phyloP scores from a whole-genome alignment of 2,329 filamentous ascomycete species.

The Cladosporium oxysporum region DNA sequence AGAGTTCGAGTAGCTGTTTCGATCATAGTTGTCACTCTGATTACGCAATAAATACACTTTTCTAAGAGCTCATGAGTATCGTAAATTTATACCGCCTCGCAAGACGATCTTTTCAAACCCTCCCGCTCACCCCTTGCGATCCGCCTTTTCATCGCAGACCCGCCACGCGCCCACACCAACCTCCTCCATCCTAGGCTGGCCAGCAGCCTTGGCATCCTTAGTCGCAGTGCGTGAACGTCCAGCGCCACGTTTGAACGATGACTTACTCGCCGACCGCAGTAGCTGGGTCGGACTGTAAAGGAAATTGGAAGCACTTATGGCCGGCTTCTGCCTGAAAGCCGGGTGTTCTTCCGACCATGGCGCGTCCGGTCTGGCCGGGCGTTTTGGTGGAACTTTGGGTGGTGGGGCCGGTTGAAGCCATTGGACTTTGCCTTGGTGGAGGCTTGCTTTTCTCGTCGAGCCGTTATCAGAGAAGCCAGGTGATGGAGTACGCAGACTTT shows the following conservation, averaged over 20 bases:
- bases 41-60: not conserved
- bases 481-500: not conserved
- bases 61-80: not conserved
- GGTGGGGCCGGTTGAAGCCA: not conserved
- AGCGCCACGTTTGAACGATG: not conserved
- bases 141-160: not conserved
- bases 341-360: not conserved
- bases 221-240: not conserved
- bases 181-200: not conserved
- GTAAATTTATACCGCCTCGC: not conserved
- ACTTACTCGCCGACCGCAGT: not conserved
- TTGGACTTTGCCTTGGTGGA: slow-evolving; percentile 9
- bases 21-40: not conserved
- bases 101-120: not conserved
- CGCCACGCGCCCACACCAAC: slow-evolving; percentile 11
- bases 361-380: not conserved
- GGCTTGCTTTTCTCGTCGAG: slow-evolving; percentile 11
- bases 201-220: not conserved
- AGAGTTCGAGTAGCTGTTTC: not conserved
- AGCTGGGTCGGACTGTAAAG: not conserved
- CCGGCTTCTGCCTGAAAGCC: not conserved
- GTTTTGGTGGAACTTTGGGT: not conserved
- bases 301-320: not conserved
- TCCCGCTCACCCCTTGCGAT: not conserved
- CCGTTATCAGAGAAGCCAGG: not conserved